Evolutionary conservation across 805 yeast species (phyloP), one percentile per base, ranked within the genome.

Genomic region (Candida parachauliodes): DNA sequence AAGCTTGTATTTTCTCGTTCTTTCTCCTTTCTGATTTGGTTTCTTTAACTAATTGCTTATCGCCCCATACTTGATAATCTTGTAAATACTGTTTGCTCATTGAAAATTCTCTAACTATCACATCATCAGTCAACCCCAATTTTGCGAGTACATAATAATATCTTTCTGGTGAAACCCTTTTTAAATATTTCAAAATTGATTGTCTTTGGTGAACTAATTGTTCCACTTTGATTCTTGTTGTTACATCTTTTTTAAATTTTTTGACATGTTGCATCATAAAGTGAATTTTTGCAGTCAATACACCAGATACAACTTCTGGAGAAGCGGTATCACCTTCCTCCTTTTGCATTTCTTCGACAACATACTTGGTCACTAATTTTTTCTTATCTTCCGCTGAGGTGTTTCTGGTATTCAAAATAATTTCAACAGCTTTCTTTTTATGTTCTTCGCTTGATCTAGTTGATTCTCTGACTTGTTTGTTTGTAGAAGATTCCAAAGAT

Each of bases 251-350:
- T 47, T 79, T 81, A 55, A 80, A 70, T 35, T 76, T 70, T 39
- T 57, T 58, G 39, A 84, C 73, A 54, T 89, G 96, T 30, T 77
- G 74, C 67, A 86, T 86, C 44, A 86, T 68, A 46, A 77, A 80
- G 48, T 83, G 85, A 49, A 93, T 87, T 52, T 77, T 77, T 34
- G 87, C 81, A 0, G 98, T 88, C 65, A 82, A 65, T 19, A 86
- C 74, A 2, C 97, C 98, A 2, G 98, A 96, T 62, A 89, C 97
- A 18, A 89, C 96, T 63, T 91, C 98, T 37, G 95, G 79, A 2
- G 96, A 86, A 2, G 95, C 97, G 1, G 96, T 86, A 58, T 93
- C 98, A 37, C 95, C 96, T 32, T 81, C 88, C 46, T 74, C 72
- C 52, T 95, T 73, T 49, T 78, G 80, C 60, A 91, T 89, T 63